Conservation (phyloP, 2,329 filamentous ascomycete genomes). For the Thelonectria discophora region DNA sequence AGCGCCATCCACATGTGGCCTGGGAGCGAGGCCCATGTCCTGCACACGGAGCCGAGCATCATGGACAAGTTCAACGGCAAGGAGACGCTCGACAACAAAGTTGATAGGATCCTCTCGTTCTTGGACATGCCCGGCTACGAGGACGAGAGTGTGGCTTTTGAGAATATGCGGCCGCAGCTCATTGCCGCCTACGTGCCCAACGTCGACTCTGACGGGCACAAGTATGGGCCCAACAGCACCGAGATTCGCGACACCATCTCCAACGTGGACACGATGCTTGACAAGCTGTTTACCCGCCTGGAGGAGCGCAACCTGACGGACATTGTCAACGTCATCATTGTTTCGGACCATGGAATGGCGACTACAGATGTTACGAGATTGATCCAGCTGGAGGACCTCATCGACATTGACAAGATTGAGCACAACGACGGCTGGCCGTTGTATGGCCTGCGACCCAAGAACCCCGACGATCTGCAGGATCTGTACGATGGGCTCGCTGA, state of each 20-base stretch:
- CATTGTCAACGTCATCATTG: conserved; percentile 94
- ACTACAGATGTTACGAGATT: conserved; percentile 84
- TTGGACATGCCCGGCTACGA: conserved; percentile 83
- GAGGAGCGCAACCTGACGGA: conserved; percentile 83
- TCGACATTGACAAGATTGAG: conserved; percentile 79
- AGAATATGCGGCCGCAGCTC: conserved; percentile 79
- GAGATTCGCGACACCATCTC: conserved; percentile 83
- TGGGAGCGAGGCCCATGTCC: conserved; percentile 88
- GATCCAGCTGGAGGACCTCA: conserved; percentile 88
- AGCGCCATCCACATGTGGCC: conserved; percentile 99
- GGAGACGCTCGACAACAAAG: conserved; percentile 79
- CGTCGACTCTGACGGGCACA: conserved; percentile 87
- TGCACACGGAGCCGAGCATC: conserved; percentile 77
- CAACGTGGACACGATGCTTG: conserved; percentile 85
- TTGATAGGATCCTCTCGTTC: conserved; percentile 79
- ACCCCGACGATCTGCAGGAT: conserved; percentile 68
- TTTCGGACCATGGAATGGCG: conserved; percentile 98
- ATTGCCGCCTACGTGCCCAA: conserved; percentile 96
- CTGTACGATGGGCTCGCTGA: conserved; percentile 71
- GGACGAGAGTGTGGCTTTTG: conserved; percentile 57
- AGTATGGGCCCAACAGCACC: conserved; percentile 92
- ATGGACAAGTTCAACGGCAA: conserved; percentile 86
- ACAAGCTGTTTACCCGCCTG: conserved; percentile 77
- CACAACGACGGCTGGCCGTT: conserved; percentile 95
- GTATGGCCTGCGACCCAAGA: conserved; percentile 84